Percentiles rank a stretch among this genome's conserved stretches.
phyloP scores from a whole-genome alignment of 179 eudicot species.

The Silene noctiflora region DNA sequence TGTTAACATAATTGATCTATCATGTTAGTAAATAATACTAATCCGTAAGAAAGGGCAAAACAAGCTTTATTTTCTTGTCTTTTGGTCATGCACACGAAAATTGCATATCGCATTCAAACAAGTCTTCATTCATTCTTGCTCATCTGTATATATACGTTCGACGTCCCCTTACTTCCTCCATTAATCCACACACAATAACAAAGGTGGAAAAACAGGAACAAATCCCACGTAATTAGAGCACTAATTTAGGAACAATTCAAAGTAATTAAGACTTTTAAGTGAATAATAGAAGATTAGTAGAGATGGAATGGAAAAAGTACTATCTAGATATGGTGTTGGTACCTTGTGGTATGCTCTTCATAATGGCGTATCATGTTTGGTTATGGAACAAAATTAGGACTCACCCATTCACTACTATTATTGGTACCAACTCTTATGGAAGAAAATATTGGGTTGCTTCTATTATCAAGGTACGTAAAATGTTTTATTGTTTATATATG shows the following conservation, averaged over 20 bases:
- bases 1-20: slow-evolving; percentile 15
- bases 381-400: slow-evolving; percentile 66
- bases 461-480: slow-evolving; percentile 49
- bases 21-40: no score
- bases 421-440: slow-evolving; percentile 71
- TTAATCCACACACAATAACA: neutral
- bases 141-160: no score
- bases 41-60: neutral
- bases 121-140: slow-evolving; percentile 46
- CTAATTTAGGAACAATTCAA: neutral
- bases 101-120: slow-evolving; percentile 40
- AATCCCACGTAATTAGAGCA: neutral
- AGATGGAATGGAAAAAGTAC: slow-evolving; percentile 79
- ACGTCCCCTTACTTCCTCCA: no score
- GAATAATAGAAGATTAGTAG: no score
- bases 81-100: slow-evolving; percentile 21
- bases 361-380: slow-evolving; percentile 58
- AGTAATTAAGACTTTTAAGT: neutral
- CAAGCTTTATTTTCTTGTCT: slow-evolving; percentile 19
- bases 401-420: slow-evolving; percentile 63
- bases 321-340: slow-evolving; percentile 75
- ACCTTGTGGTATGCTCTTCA: slow-evolving; percentile 48
- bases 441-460: slow-evolving; percentile 78
- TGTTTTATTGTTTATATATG: neutral
- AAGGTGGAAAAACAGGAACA: neutral